A percentile compares a stretch with the other conserved stretches of the same genome.
These are phyloP conservation scores for Castanea crenata DNA, from an alignment of 306 rosid genomes.

Conservation along the genomic window DNA sequence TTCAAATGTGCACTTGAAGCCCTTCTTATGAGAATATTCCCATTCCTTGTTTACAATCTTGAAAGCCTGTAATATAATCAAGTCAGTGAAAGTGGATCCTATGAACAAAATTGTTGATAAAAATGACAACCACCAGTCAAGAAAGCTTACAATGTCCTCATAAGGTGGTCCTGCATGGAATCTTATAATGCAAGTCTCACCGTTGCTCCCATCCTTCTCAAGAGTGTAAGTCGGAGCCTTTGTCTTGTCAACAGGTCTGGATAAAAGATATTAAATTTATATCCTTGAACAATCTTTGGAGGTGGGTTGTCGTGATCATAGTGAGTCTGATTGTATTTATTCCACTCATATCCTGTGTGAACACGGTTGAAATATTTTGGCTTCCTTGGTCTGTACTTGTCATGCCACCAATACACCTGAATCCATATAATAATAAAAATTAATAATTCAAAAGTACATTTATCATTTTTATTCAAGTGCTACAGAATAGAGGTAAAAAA, in stretches of 20 bases:
- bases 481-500: neutral
- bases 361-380: slow-evolving; percentile 97
- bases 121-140: slow-evolving; percentile 5
- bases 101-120: slow-evolving; percentile 7
- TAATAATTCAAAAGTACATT: neutral
- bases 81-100: neutral
- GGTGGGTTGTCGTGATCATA: slow-evolving; percentile 99
- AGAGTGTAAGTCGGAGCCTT: slow-evolving; percentile 83
- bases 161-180: slow-evolving; percentile 97
- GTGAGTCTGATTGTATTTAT: slow-evolving; percentile 97
- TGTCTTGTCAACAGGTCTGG: slow-evolving; percentile 91
- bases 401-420: slow-evolving; percentile 99
- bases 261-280: slow-evolving; percentile 89
- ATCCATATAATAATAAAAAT: slow-evolving; percentile 9
- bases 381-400: slow-evolving; percentile 94
- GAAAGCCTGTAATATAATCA: slow-evolving; percentile 57
- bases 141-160: slow-evolving; percentile 74
- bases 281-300: slow-evolving; percentile 94
- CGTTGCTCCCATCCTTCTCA: slow-evolving; percentile 88
- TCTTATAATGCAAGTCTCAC: slow-evolving; percentile 89
- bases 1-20: slow-evolving; percentile 87
- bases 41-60: slow-evolving; percentile 93
- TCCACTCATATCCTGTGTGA: slow-evolving; percentile 98
- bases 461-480: neutral
- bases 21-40: slow-evolving; percentile 93